Evolutionary conservation across 2,329 filamentous ascomycete species (phyloP), one percentile per base, ranked within the genome.

Genomic region (Aspergillus uvarum): DNA sequence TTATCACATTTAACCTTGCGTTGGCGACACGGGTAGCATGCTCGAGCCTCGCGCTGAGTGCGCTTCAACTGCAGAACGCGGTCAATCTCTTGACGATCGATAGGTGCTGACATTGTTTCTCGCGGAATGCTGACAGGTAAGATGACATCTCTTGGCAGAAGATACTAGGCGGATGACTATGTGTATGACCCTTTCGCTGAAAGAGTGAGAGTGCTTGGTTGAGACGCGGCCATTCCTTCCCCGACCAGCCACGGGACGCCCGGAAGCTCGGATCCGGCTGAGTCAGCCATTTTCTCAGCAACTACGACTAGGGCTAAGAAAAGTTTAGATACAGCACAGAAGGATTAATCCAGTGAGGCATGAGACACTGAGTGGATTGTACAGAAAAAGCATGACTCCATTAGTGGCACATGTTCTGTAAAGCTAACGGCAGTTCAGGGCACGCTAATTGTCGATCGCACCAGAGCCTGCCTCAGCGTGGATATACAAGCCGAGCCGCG

Each of bases 1-100:
- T 68, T 68, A 47, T 75, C 71, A 44, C 74, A 76, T 60, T 74
- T 74, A 12, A 75, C 73, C 53, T 76, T 74, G n/a, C 73, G 68
- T 57, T 73, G 70, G 16, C 68, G 67, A 58, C 73, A 74, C 5
- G 73, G 72, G 59, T 75, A 74, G 38, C 73, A 75, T 5, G 73
- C 72, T 51, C 66, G 68, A 3, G 65, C 52, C 58, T 73, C 72
- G 26, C 70, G 66, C 22, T 70, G 66, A 54, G 71, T 68, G 49
- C 70, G 67, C 51, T 68, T 71, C n/a, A 64, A 60, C 1, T 60
- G 64, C 21, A 73, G 61, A 5, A 72, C 67, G 22, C 70, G 68
- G 31, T 72, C 70, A 16, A 70, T 70, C 61, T 72, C 66, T 58
- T 66, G 65, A 47, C 68, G 69, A 8, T 67, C 65, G 31, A 65